Base-by-base conservation (phyloP, 2,329 filamentous ascomycete genomes). In the Stemphylium vesicarium region DNA sequence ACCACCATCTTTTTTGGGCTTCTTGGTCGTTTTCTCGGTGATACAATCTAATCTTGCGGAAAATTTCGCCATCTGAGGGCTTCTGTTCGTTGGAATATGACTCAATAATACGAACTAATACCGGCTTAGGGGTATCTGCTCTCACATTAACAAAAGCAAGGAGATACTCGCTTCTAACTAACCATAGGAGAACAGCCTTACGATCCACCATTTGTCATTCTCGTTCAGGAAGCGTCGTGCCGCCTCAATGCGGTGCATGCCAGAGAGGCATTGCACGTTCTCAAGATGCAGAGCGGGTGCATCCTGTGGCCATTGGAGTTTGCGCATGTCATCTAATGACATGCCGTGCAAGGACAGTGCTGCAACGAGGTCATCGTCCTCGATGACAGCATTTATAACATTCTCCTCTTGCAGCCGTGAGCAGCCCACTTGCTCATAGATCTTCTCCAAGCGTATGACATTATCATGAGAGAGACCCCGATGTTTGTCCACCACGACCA, bases 151-250 rank as follows among this genome's bases (percentile, higher is more conserved):
- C 4, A 48, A 16, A 39, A 50, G 37, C n/a, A 42, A 20, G 6
- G 36, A 39, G 13, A 37, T 37, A 26, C n/a, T 35, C 4, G 2
- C 5, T 44, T 43, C 7, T 35, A n/a, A 60, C 56, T 50, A 40
- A 60, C 56, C n/a, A 50, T 60, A 44, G 12, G 48, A 57, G 18
- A 60, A 67, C 2, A 69, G 52, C 18, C 50, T 50, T n/a, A 69
- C 52, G n/a, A 47, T 50, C 60, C 37, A 69, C 64, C 36, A 69
- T 46, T 59, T 62, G 41, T 68, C 37, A 33, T 68, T 69, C 12
- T 59, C 16, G 36, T 68, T 48, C 3, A 69, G 46, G 16, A 59
- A 55, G 7, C 24, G 5, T 38, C 55, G 44, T 29, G 50, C 62
- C 7, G 58, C 62, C 16, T 59, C 24, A 11, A 63, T 56, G 10